Conservation (phyloP, 257 asterid genomes). For the Gentiana straminea region DNA sequence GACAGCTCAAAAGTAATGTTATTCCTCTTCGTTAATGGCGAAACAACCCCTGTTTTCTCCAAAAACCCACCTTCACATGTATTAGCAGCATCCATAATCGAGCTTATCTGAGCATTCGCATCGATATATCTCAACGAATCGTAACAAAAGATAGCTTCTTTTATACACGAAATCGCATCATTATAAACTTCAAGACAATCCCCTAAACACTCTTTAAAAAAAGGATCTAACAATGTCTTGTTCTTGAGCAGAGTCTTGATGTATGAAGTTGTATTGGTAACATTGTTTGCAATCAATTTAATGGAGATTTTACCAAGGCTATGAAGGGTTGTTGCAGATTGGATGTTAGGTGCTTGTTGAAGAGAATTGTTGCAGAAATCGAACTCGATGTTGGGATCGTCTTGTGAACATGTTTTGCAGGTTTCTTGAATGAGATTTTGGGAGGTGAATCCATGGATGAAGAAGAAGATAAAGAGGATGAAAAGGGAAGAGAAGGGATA, state of each 20-base stretch:
- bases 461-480: slow-evolving; percentile 17
- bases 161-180: slow-evolving; percentile 33
- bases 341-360: slow-evolving; percentile 58
- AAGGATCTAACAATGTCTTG: slow-evolving; percentile 17
- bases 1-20: slow-evolving; percentile 32
- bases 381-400: slow-evolving; percentile 44
- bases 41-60: slow-evolving; percentile 32
- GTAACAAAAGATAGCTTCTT: slow-evolving; percentile 41
- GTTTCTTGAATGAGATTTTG: slow-evolving; percentile 32
- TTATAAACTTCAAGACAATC: slow-evolving; percentile 53
- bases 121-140: slow-evolving; percentile 22
- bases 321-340: slow-evolving; percentile 37
- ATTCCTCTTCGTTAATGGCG: slow-evolving; percentile 49
- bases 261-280: slow-evolving; percentile 58
- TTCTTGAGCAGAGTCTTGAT: slow-evolving; percentile 29
- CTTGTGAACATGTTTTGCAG: slow-evolving; percentile 32
- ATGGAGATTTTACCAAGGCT: slow-evolving; percentile 59
- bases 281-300: slow-evolving; percentile 39
- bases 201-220: slow-evolving; percentile 20
- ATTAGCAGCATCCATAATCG: slow-evolving; percentile 40
- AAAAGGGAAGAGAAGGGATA: slow-evolving; percentile 3
- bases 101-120: slow-evolving; percentile 34
- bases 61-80: slow-evolving; percentile 61
- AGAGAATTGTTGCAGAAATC: slow-evolving; percentile 59
- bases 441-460: slow-evolving; percentile 13